Evolutionary conservation across 192 early-diverging fungal species (phyloP), one percentile per base, ranked within the genome.

Genomic region (Podila horticola): DNA sequence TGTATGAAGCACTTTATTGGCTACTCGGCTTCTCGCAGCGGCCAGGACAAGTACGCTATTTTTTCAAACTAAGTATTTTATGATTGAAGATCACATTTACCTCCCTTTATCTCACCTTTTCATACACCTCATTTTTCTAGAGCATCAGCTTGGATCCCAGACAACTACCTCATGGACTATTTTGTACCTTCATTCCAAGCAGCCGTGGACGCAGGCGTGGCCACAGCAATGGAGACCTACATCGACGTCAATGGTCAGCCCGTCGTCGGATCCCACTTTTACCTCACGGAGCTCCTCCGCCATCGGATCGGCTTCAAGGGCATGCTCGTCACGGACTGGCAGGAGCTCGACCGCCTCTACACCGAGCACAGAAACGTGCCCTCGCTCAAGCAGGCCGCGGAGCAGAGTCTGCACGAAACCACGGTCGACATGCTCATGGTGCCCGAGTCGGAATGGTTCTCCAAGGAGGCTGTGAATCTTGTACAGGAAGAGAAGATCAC

Each of bases 1-100:
- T 90, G 90, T 52, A 83, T 91, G 79, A 92, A 92, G 81, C 90
- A 91, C 63, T 91, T 91, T 79, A 88, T 91, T 49, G 90, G 85
- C 33, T 91, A 91, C 69, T 89, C 89, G 5, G 84, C 85, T 7
- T 87, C 90, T 28, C 88, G 87, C 38, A 84, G 73, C 41, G 77
- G 77, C 13, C 77, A 81, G 69, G 77, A 81, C 71, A 81, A 81
- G 77, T 81, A 81, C 50, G 71, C 20, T 0, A 8, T 55, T 52
- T 52, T 50, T 50, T 50, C n/a, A n/a, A n/a, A n/a, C n/a, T n/a
- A n/a, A n/a, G n/a, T n/a, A n/a, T n/a, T n/a, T n/a, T n/a, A n/a
- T n/a, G n/a, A n/a, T n/a, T n/a, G n/a, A n/a, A n/a, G n/a, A n/a
- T n/a, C n/a, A n/a, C n/a, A n/a, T n/a, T n/a, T n/a, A n/a, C n/a